A percentile compares a stretch with the other conserved stretches of the same genome.
These are phyloP conservation scores for Podila verticillata DNA, from an alignment of 192 early-diverging fungal species.

Conservation along the genomic window DNA sequence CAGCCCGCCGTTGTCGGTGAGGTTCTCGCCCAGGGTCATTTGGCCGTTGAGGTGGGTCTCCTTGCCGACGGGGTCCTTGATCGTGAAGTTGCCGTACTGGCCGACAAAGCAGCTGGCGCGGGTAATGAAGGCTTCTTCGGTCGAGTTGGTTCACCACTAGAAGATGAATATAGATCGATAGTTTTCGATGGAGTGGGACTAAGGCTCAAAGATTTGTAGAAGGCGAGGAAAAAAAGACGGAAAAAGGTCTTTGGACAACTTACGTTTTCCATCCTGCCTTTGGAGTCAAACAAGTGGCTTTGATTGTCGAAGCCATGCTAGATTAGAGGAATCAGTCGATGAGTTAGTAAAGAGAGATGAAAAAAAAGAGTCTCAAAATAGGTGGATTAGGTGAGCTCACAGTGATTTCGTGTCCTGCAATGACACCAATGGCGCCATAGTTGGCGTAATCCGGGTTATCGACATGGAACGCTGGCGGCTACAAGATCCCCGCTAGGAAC, in stretches of 20 bases:
- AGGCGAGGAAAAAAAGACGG: constrained; percentile 7
- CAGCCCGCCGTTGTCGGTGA: constrained; percentile 74
- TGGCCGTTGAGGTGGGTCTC: constrained; percentile 55
- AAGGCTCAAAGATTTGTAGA: not conserved
- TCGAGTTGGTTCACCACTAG: constrained; percentile 75
- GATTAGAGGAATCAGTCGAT: not conserved
- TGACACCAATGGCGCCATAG: constrained; percentile 73
- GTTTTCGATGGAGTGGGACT: no score
- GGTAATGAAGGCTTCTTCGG: constrained; percentile 56
- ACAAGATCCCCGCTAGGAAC: constrained; percentile 66
- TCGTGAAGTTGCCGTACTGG: constrained; percentile 63
- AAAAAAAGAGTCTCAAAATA: no score
- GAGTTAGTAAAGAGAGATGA: no score
- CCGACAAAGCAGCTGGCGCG: constrained; percentile 67
- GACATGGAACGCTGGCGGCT: constrained; percentile 66
- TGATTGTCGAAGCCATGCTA: constrained; percentile 61
- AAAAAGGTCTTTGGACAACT: constrained; percentile 42
- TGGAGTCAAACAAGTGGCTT: constrained; percentile 53
- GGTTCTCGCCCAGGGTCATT: constrained; percentile 66
- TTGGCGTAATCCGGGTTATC: constrained; percentile 66
- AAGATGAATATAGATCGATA: not conserved
- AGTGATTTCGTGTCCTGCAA: constrained; percentile 79
- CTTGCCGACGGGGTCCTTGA: constrained; percentile 46
- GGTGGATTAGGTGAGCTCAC: constrained; percentile 28
- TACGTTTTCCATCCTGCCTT: not conserved